Evolutionary conservation across 495 filamentous ascomycete species (phyloP).

Genomic region (Penicillium soppii): DNA sequence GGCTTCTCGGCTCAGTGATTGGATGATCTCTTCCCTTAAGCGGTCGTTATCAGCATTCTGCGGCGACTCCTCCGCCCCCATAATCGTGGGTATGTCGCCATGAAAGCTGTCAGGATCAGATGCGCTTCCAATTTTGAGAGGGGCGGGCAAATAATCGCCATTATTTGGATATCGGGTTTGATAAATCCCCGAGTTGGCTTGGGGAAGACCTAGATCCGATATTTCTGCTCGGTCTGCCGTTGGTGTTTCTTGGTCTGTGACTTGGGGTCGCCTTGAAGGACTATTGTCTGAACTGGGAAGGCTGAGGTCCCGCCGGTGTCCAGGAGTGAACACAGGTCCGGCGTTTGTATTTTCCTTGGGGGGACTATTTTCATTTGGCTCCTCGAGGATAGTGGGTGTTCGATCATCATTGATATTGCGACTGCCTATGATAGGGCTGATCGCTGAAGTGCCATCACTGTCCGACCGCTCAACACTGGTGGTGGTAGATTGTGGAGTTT

Average conservation of each 20-base stretch:
- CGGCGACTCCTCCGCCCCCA: constrained; percentile 54
- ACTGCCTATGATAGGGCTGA: constrained; percentile 67
- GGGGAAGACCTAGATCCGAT: constrained; percentile 36
- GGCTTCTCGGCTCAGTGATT: constrained; percentile 60
- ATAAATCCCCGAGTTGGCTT: neutral
- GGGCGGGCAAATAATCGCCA: constrained; percentile 42
- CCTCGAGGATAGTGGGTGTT: constrained; percentile 60
- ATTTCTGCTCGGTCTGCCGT: constrained; percentile 44
- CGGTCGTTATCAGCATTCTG: constrained; percentile 74
- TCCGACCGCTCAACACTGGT: constrained; percentile 57
- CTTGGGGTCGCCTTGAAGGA: constrained; percentile 56
- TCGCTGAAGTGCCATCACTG: constrained; percentile 62
- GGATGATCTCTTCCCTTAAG: constrained; percentile 77
- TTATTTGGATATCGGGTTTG: constrained; percentile 22
- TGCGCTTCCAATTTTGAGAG: constrained; percentile 34
- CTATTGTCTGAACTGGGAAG: constrained; percentile 62
- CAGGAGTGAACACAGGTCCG: constrained; percentile 44
- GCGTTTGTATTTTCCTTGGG: constrained; percentile 14
- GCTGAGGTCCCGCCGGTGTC: constrained; percentile 61
- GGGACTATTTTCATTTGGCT: constrained; percentile 39
- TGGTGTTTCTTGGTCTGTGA: constrained; percentile 44
- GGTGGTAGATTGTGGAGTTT: constrained; percentile 54
- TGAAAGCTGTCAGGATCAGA: constrained; percentile 18
- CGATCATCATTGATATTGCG: constrained; percentile 37
- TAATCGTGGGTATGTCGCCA: constrained; percentile 42